Base-by-base conservation (phyloP, 73 alveolate species). In the Stentor coeruleus region DNA sequence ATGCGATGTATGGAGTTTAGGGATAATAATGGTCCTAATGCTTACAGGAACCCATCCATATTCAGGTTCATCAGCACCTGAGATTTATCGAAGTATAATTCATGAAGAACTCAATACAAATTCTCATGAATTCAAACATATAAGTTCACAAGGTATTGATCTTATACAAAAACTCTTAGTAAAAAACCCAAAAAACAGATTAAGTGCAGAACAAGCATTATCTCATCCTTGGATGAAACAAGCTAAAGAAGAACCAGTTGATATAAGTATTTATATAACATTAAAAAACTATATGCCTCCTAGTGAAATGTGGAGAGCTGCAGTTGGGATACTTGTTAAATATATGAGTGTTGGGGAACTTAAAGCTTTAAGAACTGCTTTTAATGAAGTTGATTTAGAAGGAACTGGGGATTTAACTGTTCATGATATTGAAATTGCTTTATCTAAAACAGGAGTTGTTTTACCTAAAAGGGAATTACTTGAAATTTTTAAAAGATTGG, bases 1-100 rank as follows among this genome's bases (percentile, higher is more conserved):
- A 82, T 35, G 80, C 6, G 88, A 82, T 49, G 20, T 77, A 36
- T 82, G 88, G 74, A 82, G 88, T 35, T 38, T 74, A 35, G 88
- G 88, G 15, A 76, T 82, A 4, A 59, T 74, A 0, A 74, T 82
- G 86, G 39, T 74, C 66, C 37, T 73, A 14, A 36, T 82, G 41
- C 86, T 82, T 28, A 39, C 77, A 1, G 88, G 88, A 2, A 14
- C 39, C 39, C 49, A 74, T 14, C 88, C 88, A 20, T 82, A 74
- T 38, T 58, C 39, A 74, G 88, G 83, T 20, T 20, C n/a, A 38
- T 37, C 79, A 20, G n/a, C 79, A 11, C n/a, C 79, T 14, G n/a
- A 66, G 37, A 26, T 33, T 66, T 66, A 28, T 31, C 79, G 37
- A 66, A 66, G 33, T 15, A 15, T 33, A 20, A 40, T 66, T 2